phyloP scores from a whole-genome alignment of 1,284 basidiomycete species.

The Moniliophthora roreri region DNA sequence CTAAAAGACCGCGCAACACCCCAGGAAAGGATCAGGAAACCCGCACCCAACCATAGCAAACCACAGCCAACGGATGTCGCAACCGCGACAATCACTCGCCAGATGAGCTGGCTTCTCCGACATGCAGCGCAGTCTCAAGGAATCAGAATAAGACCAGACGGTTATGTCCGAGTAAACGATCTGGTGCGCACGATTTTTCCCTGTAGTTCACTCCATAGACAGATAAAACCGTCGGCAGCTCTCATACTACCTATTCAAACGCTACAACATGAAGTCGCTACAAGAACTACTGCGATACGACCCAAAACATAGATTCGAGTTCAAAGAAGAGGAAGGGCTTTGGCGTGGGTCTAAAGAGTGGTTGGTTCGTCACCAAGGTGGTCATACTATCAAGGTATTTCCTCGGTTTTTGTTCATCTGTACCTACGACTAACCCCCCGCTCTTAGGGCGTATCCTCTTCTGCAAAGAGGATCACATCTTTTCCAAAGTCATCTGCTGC shows the following conservation, averaged over 20 bases:
- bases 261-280: background rate
- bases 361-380: slow-evolving; percentile 5
- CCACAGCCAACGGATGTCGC: background rate
- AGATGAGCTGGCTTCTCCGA: slow-evolving; percentile 11
- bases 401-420: background rate
- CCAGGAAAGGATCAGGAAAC: background rate
- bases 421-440: background rate
- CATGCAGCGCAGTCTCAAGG: slow-evolving; percentile 7
- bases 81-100: background rate
- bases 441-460: slow-evolving; percentile 8
- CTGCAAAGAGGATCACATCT: slow-evolving; percentile 5
- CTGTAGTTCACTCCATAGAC: background rate
- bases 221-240: background rate
- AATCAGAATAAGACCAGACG: slow-evolving; percentile 13
- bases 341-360: slow-evolving; percentile 3
- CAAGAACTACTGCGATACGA: background rate
- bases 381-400: slow-evolving; percentile 12
- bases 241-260: background rate
- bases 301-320: slow-evolving; percentile 7
- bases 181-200: slow-evolving; percentile 5
- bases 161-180: slow-evolving; percentile 10
- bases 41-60: background rate
- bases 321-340: slow-evolving; percentile 3
- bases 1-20: too few relatives aligned
- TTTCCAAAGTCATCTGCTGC: background rate